A percentile compares a stretch with the other conserved stretches of the same genome.
Evolutionary conservation across 768 basidiomycete genomes (phyloP).

Genomic region (Candolleomyces efflorescens): DNA sequence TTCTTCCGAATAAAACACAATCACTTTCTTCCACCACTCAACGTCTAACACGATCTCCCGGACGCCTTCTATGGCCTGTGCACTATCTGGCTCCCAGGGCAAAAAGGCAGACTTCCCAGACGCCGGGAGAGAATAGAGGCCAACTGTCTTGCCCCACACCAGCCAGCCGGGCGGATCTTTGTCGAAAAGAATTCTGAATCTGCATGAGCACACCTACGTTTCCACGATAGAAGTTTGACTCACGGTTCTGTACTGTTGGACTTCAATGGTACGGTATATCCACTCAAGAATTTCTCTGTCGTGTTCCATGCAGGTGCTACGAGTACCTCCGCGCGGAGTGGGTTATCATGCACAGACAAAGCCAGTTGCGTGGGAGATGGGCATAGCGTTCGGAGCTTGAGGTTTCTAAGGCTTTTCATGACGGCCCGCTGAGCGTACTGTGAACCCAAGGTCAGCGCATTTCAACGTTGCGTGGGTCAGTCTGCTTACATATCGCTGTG

Average conservation of each 20-base stretch:
- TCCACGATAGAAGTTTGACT: slow-evolving; percentile 17
- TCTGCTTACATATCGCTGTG: slow-evolving; percentile 54
- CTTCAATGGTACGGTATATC: slow-evolving; percentile 51
- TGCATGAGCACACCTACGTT: background rate
- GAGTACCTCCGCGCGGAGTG: slow-evolving; percentile 50
- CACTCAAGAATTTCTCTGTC: slow-evolving; percentile 50
- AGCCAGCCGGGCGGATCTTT: slow-evolving; percentile 63
- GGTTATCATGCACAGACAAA: slow-evolving; percentile 61
- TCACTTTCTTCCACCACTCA: slow-evolving; percentile 65
- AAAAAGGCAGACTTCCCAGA: slow-evolving; percentile 44
- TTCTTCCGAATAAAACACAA: slow-evolving; percentile 73
- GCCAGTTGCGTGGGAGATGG: slow-evolving; percentile 52
- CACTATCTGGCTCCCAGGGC: slow-evolving; percentile 55
- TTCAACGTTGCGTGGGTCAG: background rate
- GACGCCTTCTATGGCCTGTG: slow-evolving; percentile 46
- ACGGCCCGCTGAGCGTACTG: slow-evolving; percentile 72
- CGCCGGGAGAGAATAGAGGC: slow-evolving; percentile 47
- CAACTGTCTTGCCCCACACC: slow-evolving; percentile 48
- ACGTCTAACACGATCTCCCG: slow-evolving; percentile 41
- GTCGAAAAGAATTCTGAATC: slow-evolving; percentile 50
- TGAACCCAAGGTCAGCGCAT: slow-evolving; percentile 1
- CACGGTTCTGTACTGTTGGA: slow-evolving; percentile 38
- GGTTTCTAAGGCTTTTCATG: slow-evolving; percentile 70
- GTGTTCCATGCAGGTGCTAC: slow-evolving; percentile 48
- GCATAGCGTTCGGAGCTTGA: slow-evolving; percentile 79